Conservation (phyloP, 202 grass and related monocot species). For the Elaeis oleifera region DNA sequence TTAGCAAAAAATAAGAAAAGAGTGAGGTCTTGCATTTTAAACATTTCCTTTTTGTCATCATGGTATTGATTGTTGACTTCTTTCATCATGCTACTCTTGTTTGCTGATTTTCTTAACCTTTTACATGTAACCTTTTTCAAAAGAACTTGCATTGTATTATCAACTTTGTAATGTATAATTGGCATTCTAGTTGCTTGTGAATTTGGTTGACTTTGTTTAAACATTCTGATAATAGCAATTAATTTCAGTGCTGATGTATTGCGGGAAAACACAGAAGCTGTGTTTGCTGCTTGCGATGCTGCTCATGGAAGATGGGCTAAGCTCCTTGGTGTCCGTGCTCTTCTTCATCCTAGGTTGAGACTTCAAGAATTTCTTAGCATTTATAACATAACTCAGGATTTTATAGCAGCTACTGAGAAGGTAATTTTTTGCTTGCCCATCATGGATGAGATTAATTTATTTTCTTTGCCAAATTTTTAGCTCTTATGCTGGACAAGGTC, state of each 20-base stretch:
- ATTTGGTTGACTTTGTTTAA: not conserved
- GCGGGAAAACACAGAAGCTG: conserved; percentile 93
- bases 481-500: not conserved
- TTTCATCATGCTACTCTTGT: too few species aligned
- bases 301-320: conserved; percentile 97
- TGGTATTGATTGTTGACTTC: too few species aligned
- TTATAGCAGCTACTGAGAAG: conserved; percentile 93
- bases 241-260: conserved; percentile 80
- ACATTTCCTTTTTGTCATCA: too few species aligned
- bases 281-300: conserved; percentile 90
- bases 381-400: conserved; percentile 92
- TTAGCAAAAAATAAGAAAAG: too few species aligned
- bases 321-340: conserved; percentile 90
- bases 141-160: too few species aligned
- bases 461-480: too few species aligned
- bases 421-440: conserved; percentile 23
- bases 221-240: conserved; percentile 30
- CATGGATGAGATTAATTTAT: not conserved
- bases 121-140: too few species aligned
- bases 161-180: too few species aligned
- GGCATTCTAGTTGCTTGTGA: too few species aligned
- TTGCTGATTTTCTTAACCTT: too few species aligned
- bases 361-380: conserved; percentile 94
- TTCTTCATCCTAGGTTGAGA: conserved; percentile 89
- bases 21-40: too few species aligned